These are phyloP conservation scores for Penicillium angulare DNA, from an alignment of 495 filamentous ascomycete species.

Conservation along the genomic window DNA sequence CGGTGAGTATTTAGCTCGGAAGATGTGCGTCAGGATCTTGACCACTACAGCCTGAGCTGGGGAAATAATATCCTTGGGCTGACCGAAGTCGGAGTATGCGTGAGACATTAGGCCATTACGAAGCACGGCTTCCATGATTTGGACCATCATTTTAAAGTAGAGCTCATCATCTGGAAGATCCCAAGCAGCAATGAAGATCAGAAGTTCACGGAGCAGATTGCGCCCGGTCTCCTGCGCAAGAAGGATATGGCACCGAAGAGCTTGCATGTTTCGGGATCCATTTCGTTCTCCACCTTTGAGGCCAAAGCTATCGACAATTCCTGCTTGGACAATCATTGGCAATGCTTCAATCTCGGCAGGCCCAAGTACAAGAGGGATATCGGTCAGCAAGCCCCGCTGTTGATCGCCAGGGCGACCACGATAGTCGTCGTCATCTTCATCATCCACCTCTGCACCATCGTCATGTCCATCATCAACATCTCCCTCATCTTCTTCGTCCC, in stretches of 20 bases:
- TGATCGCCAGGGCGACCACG: constrained; percentile 78
- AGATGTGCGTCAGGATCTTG: constrained; percentile 84
- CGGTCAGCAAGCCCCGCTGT: constrained; percentile 82
- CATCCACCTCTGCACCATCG: constrained; percentile 19
- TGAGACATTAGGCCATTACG: constrained; percentile 84
- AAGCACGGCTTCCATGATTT: constrained; percentile 90
- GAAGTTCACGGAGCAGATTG: constrained; percentile 81
- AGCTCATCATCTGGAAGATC: constrained; percentile 86
- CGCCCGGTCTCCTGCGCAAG: constrained; percentile 82
- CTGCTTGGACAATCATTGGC: constrained; percentile 91
- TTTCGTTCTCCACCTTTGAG: constrained; percentile 51
- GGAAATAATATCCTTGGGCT: constrained; percentile 92
- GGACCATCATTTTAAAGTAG: constrained; percentile 92
- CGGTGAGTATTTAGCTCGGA: constrained; percentile 65
- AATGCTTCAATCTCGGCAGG: constrained; percentile 91
- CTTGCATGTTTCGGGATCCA: constrained; percentile 75
- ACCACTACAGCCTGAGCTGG: constrained; percentile 91
- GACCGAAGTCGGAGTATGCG: constrained; percentile 84
- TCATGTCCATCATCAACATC: constrained; percentile 23
- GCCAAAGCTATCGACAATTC: constrained; percentile 62
- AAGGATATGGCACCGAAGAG: constrained; percentile 81
- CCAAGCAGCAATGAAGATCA: constrained; percentile 97
- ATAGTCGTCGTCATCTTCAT: constrained; percentile 71
- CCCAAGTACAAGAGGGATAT: constrained; percentile 89
- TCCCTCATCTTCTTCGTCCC: constrained; percentile 64